Evolutionary conservation across 225 moss, liverwort and hornwort species (phyloP).

Genomic region (Asterella californica): DNA sequence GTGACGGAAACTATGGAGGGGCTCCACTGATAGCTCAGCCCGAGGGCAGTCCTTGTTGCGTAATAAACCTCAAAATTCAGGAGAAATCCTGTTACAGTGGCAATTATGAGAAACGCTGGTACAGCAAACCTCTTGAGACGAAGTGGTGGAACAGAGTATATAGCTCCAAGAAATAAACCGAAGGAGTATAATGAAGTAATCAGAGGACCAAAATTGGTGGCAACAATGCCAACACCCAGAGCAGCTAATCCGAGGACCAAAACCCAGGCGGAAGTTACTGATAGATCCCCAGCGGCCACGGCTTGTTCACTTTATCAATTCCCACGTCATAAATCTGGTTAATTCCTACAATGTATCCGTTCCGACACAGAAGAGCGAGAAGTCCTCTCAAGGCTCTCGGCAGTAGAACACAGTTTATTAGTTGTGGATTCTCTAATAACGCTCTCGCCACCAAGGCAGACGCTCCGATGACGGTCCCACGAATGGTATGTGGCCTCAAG

Average conservation of each 20-base stretch:
- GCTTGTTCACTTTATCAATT: conserved; percentile 95
- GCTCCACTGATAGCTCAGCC: conserved; percentile 68
- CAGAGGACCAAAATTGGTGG: conserved; percentile 74
- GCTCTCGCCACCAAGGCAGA: conserved; percentile 75
- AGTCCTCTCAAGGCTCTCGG: conserved; percentile 88
- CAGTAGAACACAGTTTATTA: conserved; percentile 67
- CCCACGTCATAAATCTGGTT: conserved; percentile 92
- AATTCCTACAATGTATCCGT: conserved; percentile 97
- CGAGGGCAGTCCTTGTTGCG: conserved; percentile 83
- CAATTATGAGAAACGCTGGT: conserved; percentile 88
- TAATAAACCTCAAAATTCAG: conserved; percentile 94
- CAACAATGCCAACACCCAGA: conserved; percentile 61
- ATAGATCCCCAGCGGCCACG: conserved; percentile 88
- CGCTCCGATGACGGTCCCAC: conserved; percentile 78
- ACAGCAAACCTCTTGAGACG: conserved; percentile 82
- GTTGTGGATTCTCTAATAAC: conserved; percentile 62
- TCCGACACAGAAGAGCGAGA: conserved; percentile 79
- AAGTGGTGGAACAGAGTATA: conserved; percentile 85
- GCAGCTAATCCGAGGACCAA: conserved; percentile 61
- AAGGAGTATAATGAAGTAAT: conserved; percentile 65
- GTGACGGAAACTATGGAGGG: conserved; percentile 92
- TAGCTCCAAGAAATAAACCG: conserved; percentile 68
- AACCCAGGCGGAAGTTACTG: conserved; percentile 72
- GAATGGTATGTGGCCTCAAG: conserved; percentile 91
- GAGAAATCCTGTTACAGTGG: conserved; percentile 83